Conservation (phyloP, 2,329 filamentous ascomycete genomes). For the Beauveria bassiana region DNA sequence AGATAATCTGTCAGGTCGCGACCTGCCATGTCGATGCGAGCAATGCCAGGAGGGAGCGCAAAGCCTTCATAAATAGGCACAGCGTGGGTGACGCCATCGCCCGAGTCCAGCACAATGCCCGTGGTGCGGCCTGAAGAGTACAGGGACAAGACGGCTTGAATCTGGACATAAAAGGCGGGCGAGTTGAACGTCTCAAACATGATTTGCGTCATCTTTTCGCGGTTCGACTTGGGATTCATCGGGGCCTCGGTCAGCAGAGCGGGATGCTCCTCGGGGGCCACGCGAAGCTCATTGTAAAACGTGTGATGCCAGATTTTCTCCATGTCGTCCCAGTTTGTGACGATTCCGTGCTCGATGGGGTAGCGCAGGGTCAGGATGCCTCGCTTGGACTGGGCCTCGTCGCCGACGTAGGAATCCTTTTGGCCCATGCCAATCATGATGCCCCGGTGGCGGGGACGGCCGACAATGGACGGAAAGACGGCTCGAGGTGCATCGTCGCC, state of each 20-base stretch:
- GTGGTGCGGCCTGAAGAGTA: conserved; percentile 99
- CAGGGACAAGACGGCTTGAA: conserved; percentile 97
- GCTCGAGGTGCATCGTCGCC: conserved; percentile 99
- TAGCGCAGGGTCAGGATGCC: conserved; percentile 99
- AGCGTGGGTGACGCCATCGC: conserved; percentile 99
- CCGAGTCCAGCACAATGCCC: conserved; percentile 99
- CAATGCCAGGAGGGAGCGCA: conserved; percentile 98
- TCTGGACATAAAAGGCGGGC: conserved; percentile 99
- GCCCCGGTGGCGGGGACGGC: conserved; percentile 91
- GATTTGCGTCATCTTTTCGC: conserved; percentile 99
- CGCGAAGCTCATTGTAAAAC: conserved; percentile 99
- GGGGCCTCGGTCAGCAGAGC: conserved; percentile 98
- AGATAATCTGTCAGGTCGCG: conserved; percentile 99
- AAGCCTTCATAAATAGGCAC: conserved; percentile 99
- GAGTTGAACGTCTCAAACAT: conserved; percentile 99
- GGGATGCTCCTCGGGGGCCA: conserved; percentile 99
- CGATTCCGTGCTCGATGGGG: conserved; percentile 99
- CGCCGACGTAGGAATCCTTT: conserved; percentile 99
- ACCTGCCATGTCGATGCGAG: conserved; percentile 99
- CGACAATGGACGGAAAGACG: conserved; percentile 98
- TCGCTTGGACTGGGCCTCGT: conserved; percentile 99
- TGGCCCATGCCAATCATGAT: conserved; percentile 99
- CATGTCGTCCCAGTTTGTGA: conserved; percentile 99
- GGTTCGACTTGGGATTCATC: conserved; percentile 99
- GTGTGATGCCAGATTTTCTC: conserved; percentile 99